Conservation (phyloP, 257 asterid genomes). For the Verbena officinalis region DNA sequence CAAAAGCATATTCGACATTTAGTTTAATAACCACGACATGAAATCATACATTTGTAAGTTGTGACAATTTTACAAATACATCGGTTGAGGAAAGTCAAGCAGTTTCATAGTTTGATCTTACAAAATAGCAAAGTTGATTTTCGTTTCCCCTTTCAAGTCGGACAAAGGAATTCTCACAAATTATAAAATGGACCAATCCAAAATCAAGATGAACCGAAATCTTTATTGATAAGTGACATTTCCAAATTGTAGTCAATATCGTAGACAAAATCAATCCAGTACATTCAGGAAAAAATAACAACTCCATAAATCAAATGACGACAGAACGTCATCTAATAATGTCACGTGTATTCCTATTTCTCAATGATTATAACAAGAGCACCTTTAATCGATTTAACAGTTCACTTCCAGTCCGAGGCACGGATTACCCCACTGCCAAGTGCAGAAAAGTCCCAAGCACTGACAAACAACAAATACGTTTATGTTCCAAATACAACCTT, state of each 20-base stretch:
- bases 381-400: background rate
- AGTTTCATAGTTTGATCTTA: background rate
- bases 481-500: conserved; percentile 4
- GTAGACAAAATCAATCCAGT: conserved; percentile 1
- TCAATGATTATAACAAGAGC: conserved; percentile 6
- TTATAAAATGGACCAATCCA: background rate
- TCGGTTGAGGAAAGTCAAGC: background rate
- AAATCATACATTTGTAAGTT: background rate
- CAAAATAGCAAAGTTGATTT: background rate
- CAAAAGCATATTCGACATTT: background rate
- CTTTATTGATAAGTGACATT: background rate
- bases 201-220: conserved; percentile 9
- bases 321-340: background rate
- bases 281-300: conserved; percentile 11
- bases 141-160: background rate
- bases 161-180: background rate
- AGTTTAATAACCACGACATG: background rate
- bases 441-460: background rate
- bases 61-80: background rate
- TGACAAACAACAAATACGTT: conserved; percentile 15
- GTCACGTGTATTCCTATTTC: conserved; percentile 12
- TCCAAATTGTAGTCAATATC: conserved; percentile 1
- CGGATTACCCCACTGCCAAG: background rate
- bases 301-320: conserved; percentile 4
- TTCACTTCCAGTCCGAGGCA: conserved; percentile 9